Base-by-base conservation (phyloP, 495 filamentous ascomycete genomes). In the Glutinoglossum americanum region DNA sequence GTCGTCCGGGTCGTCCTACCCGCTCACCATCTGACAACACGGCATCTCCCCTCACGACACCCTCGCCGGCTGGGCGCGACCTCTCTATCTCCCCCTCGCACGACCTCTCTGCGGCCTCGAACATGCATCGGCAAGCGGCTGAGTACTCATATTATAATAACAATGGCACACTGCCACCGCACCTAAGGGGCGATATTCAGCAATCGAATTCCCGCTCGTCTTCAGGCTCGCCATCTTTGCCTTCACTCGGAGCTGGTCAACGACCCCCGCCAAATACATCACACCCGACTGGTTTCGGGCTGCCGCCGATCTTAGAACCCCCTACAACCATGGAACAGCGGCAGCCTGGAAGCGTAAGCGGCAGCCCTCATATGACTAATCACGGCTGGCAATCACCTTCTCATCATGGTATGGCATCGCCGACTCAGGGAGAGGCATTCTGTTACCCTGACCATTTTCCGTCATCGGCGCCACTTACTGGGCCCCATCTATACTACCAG, bases 221-320 rank as follows among this genome's bases (percentile, higher is more conserved):
- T 0, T 75, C 80, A 1, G 72, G 76, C 32, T 80, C 77, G 7
- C 76, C 80, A 8, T 77, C 77, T 3, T 67, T 79, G 8, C 80
- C 80, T 11, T 76, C 73, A 58, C 81, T 75, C 60, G 69, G 58
- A 33, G 63, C 65, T 57, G 61, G 70, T 72, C 80, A 66, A 70
- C 76, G 62, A 67, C 83, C 70, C 64, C 86, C 67, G 60, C 83
- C 67, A 59, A 77, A 75, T 80, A 90, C 79, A 62, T 95, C 89
- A 21, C 87, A 94, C 69, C 89, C 89, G 0, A 79, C 71, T 10
- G 76, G 73, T 47, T 94, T 89, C 64, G 84, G 78, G 26, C 87
- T 86, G 8, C 90, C 92, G 0, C 80, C 84, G 39, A 85, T 88
- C 33, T 76, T 98, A 6, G 92, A 98, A 66, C 90, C 92, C 25